These are phyloP conservation scores for Cladobotryum mycophilum DNA, from an alignment of 2,329 filamentous ascomycete species.

Conservation along the genomic window DNA sequence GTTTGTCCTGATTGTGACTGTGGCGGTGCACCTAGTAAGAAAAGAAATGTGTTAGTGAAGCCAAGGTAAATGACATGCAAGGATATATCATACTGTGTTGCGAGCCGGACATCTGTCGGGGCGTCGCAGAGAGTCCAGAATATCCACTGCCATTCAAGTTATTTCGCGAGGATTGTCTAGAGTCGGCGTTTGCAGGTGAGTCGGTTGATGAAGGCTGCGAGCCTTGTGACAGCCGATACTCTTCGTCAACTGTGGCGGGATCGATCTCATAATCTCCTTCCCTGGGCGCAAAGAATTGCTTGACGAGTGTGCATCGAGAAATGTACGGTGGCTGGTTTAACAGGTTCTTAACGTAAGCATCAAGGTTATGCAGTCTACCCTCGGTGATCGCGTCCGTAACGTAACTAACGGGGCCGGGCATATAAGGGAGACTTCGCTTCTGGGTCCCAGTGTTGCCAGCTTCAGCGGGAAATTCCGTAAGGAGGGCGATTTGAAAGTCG, in stretches of 20 bases:
- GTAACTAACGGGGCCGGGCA: slow-evolving; percentile 96
- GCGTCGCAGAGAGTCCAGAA: slow-evolving; percentile 46
- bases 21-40: slow-evolving; percentile 18
- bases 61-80: slow-evolving; percentile 5
- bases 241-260: slow-evolving; percentile 63
- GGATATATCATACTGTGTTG: slow-evolving; percentile 17
- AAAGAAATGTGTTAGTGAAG: background rate
- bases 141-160: slow-evolving; percentile 55
- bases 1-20: slow-evolving; percentile 10
- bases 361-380: slow-evolving; percentile 82
- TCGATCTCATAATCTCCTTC: slow-evolving; percentile 93
- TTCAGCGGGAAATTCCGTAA: slow-evolving; percentile 87
- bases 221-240: slow-evolving; percentile 67
- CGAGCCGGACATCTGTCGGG: slow-evolving; percentile 40
- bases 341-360: slow-evolving; percentile 92
- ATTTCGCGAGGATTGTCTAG: slow-evolving; percentile 58
- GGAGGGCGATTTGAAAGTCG: slow-evolving; percentile 92
- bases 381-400: slow-evolving; percentile 98
- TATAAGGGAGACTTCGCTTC: slow-evolving; percentile 83
- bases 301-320: slow-evolving; percentile 73
- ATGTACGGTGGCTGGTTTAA: slow-evolving; percentile 80
- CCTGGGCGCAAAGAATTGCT: slow-evolving; percentile 83
- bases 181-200: slow-evolving; percentile 53
- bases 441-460: slow-evolving; percentile 78
- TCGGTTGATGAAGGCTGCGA: slow-evolving; percentile 62